Conservation (phyloP, 1,284 basidiomycete species). For the Ustilago cynodontis region DNA sequence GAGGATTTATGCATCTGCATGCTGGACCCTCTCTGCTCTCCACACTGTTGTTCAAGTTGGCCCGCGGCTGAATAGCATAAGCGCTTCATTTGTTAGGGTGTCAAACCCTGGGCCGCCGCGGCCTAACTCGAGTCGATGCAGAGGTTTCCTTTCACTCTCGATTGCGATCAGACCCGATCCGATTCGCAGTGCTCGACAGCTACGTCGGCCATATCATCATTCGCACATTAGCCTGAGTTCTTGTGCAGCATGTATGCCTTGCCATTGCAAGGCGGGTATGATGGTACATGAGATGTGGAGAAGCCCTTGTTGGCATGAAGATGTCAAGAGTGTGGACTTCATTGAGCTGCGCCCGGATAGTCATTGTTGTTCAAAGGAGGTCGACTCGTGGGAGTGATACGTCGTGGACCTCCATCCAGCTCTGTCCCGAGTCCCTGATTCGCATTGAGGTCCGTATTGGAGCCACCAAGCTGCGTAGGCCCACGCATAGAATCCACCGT, state of each 20-base stretch:
- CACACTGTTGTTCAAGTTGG: background rate
- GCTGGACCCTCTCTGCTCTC: constrained; percentile 3
- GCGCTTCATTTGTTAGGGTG: background rate
- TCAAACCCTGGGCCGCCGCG: background rate
- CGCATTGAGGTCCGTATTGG: constrained; percentile 3
- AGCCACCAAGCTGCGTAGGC: constrained; percentile 13
- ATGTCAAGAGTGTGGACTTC: background rate
- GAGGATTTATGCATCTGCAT: no score
- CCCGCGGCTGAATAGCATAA: constrained; percentile 5
- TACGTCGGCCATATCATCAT: background rate
- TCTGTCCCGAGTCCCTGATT: constrained; percentile 10
- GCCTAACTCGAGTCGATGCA: background rate
- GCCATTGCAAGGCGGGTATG: background rate
- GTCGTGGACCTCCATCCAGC: constrained; percentile 12
- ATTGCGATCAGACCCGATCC: background rate
- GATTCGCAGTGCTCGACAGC: background rate
- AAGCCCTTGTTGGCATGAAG: background rate
- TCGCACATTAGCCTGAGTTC: background rate
- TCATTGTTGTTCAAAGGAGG: constrained; percentile 46
- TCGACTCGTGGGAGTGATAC: constrained; percentile 59
- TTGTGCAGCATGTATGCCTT: background rate
- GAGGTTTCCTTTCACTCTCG: background rate
- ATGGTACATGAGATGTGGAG: background rate
- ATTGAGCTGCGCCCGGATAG: constrained; percentile 11
- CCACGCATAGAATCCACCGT: constrained; percentile 64